phyloP scores from a whole-genome alignment of 495 filamentous ascomycete species.

The Beverwykella pulmonaria region DNA sequence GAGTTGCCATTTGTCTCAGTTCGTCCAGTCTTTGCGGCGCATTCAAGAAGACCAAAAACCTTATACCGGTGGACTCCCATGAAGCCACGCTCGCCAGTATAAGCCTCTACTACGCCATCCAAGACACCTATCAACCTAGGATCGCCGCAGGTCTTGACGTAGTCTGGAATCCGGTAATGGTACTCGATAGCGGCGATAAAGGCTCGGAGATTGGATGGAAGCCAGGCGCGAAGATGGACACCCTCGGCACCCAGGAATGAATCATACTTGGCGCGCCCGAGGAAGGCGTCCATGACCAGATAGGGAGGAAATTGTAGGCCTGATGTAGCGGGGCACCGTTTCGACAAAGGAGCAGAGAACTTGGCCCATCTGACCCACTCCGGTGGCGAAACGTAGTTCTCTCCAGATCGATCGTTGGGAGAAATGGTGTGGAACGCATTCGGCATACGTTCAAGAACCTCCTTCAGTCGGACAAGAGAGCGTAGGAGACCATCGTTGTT shows the following conservation, averaged over 20 bases:
- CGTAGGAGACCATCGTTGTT: slow-evolving; percentile 54
- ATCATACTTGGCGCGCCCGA: slow-evolving; percentile 53
- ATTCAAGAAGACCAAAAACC: slow-evolving; percentile 56
- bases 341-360: slow-evolving; percentile 54
- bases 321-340: slow-evolving; percentile 53
- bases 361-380: slow-evolving; percentile 48
- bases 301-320: slow-evolving; percentile 54
- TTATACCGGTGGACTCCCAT: slow-evolving; percentile 59
- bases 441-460: slow-evolving; percentile 55
- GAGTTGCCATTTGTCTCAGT: slow-evolving; percentile 55
- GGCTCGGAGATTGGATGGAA: slow-evolving; percentile 55
- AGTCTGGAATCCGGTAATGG: slow-evolving; percentile 54
- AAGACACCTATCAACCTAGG: slow-evolving; percentile 51
- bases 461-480: slow-evolving; percentile 53
- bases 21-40: slow-evolving; percentile 54
- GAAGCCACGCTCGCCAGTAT: slow-evolving; percentile 55
- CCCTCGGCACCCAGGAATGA: slow-evolving; percentile 55
- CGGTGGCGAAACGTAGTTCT: slow-evolving; percentile 44
- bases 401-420: slow-evolving; percentile 53
- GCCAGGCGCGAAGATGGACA: slow-evolving; percentile 53
- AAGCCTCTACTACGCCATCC: slow-evolving; percentile 55
- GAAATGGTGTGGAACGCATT: slow-evolving; percentile 56
- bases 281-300: slow-evolving; percentile 56
- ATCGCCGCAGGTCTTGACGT: slow-evolving; percentile 51
- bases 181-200: slow-evolving; percentile 57